A percentile compares a stretch with the other conserved stretches of the same genome.
phyloP scores from a whole-genome alignment of 164 flowering plant species.

The Vitis rupestris region DNA sequence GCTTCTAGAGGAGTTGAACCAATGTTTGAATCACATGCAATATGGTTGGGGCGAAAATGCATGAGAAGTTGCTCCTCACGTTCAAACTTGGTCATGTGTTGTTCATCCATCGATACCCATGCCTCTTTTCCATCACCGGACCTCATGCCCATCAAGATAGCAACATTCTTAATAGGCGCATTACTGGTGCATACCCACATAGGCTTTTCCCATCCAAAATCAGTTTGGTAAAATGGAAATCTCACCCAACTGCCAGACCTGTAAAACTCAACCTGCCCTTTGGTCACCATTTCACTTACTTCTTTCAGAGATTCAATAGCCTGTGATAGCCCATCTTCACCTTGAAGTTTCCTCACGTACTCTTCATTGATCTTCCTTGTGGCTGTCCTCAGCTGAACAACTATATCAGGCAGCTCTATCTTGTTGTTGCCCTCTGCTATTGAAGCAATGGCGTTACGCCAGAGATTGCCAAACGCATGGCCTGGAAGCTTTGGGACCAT shows the following conservation, averaged over 20 bases:
- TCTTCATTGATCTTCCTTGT: neutral
- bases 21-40: neutral
- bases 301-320: neutral
- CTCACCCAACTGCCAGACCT: slow-evolving; percentile 32
- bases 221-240: slow-evolving; percentile 26
- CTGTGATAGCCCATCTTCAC: neutral
- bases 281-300: neutral
- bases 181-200: slow-evolving; percentile 24
- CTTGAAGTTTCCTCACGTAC: too few relatives aligned
- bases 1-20: too few relatives aligned
- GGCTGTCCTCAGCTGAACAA: neutral
- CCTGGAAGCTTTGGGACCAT: too few relatives aligned
- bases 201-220: slow-evolving; percentile 53
- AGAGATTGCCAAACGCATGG: neutral
- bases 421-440: too few relatives aligned
- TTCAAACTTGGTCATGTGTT: slow-evolving; percentile 24
- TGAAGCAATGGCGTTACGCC: too few relatives aligned
- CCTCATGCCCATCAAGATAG: slow-evolving; percentile 22
- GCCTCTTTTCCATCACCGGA: slow-evolving; percentile 38
- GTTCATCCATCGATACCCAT: slow-evolving; percentile 28
- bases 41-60: slow-evolving; percentile 18
- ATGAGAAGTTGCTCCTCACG: slow-evolving; percentile 17
- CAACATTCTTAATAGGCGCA: slow-evolving; percentile 12
- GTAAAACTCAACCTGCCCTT: slow-evolving; percentile 11
- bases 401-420: neutral